Base-by-base conservation (phyloP, 129 eudicot species). In the Pseudognaphalium luteoalbum region DNA sequence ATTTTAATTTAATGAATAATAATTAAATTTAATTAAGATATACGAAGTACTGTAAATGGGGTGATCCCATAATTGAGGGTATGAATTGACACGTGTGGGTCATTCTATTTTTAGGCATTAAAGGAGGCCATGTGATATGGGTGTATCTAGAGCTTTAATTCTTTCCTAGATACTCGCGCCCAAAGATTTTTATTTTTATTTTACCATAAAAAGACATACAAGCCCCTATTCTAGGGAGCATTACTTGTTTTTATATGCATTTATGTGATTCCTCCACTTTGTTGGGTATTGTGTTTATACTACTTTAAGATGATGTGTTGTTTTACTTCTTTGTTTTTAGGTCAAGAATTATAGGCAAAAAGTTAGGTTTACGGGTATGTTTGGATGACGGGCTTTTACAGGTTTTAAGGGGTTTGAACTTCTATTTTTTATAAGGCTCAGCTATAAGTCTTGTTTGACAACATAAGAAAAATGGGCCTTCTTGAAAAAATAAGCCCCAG, bases 41-140 rank as follows among this genome's bases (percentile, higher is more conserved):
- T 56, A 10, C 5, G 33, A 8, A 32, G 44, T 70, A 29, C 83
- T 39, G 58, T 66, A 65, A 72, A 80, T 80, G 54, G 79, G 4
- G 52, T 39, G 61, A 35, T 80, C 74, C 78, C 78, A 72, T 79
- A 79, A 79, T 72, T 72, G 73, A 71, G 83, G 72, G 77, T 33
- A 16, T 61, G 21, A 65, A 28, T 44, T 16, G 83, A 73, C 79
- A 80, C 83, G 83, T 73, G 83, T 72, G 29, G 47, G 78, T 80
- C 29, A 56, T 25, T 1, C 78, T 20, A 76, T 28, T 2, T 32
- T 32, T 51, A 14, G 39, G 65, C 21, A 52, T 11, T 72, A 72
- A 80, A 64, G 21, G 30, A 37, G 56, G 33, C 15, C 68, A 73
- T 56, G 74, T 72, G 73, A 2, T 6, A 29, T 3, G 54, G 63